Conservation (phyloP, 805 yeast genomes). For the Pichia pseudocactophila region DNA sequence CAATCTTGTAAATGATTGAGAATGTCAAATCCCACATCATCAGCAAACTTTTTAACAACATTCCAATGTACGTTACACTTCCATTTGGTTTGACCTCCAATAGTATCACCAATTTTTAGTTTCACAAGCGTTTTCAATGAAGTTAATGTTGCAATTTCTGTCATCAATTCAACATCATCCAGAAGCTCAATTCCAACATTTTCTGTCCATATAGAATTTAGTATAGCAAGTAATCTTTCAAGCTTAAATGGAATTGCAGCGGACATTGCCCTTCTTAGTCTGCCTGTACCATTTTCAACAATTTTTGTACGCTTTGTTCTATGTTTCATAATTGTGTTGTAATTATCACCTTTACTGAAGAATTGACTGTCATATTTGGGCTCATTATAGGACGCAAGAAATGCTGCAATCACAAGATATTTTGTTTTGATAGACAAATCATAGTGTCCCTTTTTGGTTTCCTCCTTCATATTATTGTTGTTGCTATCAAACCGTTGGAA, state of each 20-base stretch:
- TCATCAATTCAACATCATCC: constrained; percentile 29
- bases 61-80: constrained; percentile 67
- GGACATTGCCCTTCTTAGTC: constrained; percentile 50
- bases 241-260: constrained; percentile 69
- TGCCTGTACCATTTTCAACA: constrained; percentile 31
- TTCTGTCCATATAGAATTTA: constrained; percentile 54
- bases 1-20: constrained; percentile 42
- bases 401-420: constrained; percentile 71
- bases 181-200: constrained; percentile 26
- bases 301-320: constrained; percentile 19
- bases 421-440: constrained; percentile 57
- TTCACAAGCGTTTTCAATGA: constrained; percentile 25
- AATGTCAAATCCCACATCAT: constrained; percentile 57
- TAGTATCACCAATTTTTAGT: constrained; percentile 29
- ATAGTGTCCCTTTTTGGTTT: constrained; percentile 16
- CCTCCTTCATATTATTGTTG: constrained; percentile 3
- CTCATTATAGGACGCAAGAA: constrained; percentile 70
- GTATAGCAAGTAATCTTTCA: constrained; percentile 73
- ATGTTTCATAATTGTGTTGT: constrained; percentile 32
- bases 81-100: constrained; percentile 70
- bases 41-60: constrained; percentile 49
- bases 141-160: constrained; percentile 30
- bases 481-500: constrained; percentile 3
- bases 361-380: constrained; percentile 58
- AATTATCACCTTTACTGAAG: constrained; percentile 56